Evolutionary conservation across 192 early-diverging fungal species (phyloP).

Genomic region (Nowakowskiella sp.): DNA sequence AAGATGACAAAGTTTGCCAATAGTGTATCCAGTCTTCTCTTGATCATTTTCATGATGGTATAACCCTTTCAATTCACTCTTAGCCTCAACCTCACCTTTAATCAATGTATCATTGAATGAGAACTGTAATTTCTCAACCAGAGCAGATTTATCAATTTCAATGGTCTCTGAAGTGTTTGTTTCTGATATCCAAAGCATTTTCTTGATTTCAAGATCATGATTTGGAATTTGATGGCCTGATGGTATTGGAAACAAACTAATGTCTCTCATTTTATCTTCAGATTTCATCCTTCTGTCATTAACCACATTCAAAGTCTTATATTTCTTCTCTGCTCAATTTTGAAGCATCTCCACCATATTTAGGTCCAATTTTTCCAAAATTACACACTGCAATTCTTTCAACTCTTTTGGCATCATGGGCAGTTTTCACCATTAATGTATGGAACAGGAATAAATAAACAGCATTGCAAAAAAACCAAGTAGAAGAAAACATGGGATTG

Average conservation of each 20-base stretch:
- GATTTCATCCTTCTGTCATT: background rate
- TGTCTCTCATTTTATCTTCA: constrained; percentile 20
- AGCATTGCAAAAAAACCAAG: constrained; percentile 68
- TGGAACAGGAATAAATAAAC: constrained; percentile 65
- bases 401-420: constrained; percentile 69
- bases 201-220: constrained; percentile 49
- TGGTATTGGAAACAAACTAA: constrained; percentile 29
- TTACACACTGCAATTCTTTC: constrained; percentile 54
- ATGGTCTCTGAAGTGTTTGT: constrained; percentile 5
- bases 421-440: constrained; percentile 76
- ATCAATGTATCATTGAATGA: constrained; percentile 71
- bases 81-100: constrained; percentile 25
- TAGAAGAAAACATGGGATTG: constrained; percentile 78
- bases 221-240: constrained; percentile 41
- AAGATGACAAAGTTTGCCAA: constrained; percentile 72
- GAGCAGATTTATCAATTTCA: constrained; percentile 15
- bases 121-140: constrained; percentile 56
- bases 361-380: constrained; percentile 54
- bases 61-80: constrained; percentile 61
- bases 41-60: constrained; percentile 88
- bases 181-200: constrained; percentile 60
- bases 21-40: constrained; percentile 74
- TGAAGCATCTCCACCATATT: constrained; percentile 56
- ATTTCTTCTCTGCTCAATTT: constrained; percentile 22
- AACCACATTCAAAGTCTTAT: background rate